Evolutionary conservation across 192 early-diverging fungal genomes (phyloP).

Genomic region (Thamnidium elegans): DNA sequence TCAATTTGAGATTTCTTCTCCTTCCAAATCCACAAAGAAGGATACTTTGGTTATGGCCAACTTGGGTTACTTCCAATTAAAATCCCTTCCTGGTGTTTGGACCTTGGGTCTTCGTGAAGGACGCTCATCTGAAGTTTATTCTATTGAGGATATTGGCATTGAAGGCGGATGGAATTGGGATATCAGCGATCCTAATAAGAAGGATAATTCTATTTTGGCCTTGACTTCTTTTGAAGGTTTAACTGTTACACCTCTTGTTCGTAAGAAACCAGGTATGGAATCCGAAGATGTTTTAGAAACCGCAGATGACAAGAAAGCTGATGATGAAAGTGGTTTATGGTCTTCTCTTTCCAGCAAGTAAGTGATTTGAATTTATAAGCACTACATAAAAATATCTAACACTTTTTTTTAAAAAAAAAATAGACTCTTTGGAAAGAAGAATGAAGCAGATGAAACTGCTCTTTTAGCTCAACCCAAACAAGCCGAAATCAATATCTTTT

Average conservation of each 20-base stretch:
- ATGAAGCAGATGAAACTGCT: neutral
- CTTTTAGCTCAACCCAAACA: slow-evolving; percentile 33
- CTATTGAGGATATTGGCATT: slow-evolving; percentile 60
- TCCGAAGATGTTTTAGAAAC: slow-evolving; percentile 62
- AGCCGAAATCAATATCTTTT: slow-evolving; percentile 90
- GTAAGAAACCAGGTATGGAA: slow-evolving; percentile 80
- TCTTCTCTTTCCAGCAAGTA: slow-evolving; percentile 56
- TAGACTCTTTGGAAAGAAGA: slow-evolving; percentile 25
- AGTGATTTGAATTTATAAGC: slow-evolving; percentile 14
- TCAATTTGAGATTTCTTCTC: slow-evolving; percentile 84
- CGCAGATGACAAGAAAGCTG: slow-evolving; percentile 19
- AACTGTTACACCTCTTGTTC: slow-evolving; percentile 77
- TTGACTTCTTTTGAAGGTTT: slow-evolving; percentile 70
- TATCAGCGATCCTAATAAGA: neutral
- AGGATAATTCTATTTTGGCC: slow-evolving; percentile 3
- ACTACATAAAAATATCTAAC: slow-evolving; percentile 19
- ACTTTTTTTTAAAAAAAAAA: too few species aligned
- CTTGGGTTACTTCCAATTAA: slow-evolving; percentile 94
- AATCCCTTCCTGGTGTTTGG: slow-evolving; percentile 92
- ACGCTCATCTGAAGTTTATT: slow-evolving; percentile 76
- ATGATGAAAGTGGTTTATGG: slow-evolving; percentile 51
- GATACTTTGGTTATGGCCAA: slow-evolving; percentile 99
- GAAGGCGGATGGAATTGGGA: slow-evolving; percentile 36
- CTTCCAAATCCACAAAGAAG: slow-evolving; percentile 50
- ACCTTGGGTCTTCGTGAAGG: slow-evolving; percentile 75